Base-by-base conservation (phyloP, 139 green algal genomes). In the Closterium sp. region DNA sequence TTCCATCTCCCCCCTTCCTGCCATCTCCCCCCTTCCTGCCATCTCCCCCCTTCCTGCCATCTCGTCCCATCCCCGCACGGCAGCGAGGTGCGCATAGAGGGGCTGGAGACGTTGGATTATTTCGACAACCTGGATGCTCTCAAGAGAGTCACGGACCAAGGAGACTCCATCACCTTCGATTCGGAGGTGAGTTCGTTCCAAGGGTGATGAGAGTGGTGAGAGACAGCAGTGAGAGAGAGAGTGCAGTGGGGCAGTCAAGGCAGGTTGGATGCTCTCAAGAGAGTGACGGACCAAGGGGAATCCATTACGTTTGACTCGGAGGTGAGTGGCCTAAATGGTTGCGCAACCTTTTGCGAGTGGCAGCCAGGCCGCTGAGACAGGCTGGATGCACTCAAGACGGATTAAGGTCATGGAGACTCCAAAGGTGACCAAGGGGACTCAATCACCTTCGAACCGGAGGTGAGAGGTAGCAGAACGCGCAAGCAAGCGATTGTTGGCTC, bases 131-230 rank as follows among this genome's bases (percentile, higher is more conserved):
- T 38, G 32, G 32, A 38, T 38, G 32, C 32, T 38, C 32, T 38
- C 24, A 89, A 89, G 22, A 42, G 28, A 42, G 21, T 50, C 2
- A 38, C 86, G 22, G 93, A 95, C 34, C 62, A 94, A 10, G 91
- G 70, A 2, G 88, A 94, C 29, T 89, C 70, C 70, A 94, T 94
- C 73, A 91, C 87, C 11, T 92, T 95, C 27, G 88, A 91, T 30
- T 86, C 21, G 28, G 88, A 94, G 92, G 91, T 91, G 88, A 10
- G 28, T 38, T n/a, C 1, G 29, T 30, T 32, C 84, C 11, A 30
- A 87, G 27, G 32, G 32, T 3, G 3, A 38, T 2, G 32, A 38
- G 32, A 3, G 32, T 38, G 32, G 32, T 7, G 32, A 38, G 84
- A 29, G n/a, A 32, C 19, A 31, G 31, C 5, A 2, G 10, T 13